A percentile compares a stretch with the other conserved stretches of the same genome.
Evolutionary conservation across 2,329 filamentous ascomycete species (phyloP).

Genomic region (Thielaviopsis populi): DNA sequence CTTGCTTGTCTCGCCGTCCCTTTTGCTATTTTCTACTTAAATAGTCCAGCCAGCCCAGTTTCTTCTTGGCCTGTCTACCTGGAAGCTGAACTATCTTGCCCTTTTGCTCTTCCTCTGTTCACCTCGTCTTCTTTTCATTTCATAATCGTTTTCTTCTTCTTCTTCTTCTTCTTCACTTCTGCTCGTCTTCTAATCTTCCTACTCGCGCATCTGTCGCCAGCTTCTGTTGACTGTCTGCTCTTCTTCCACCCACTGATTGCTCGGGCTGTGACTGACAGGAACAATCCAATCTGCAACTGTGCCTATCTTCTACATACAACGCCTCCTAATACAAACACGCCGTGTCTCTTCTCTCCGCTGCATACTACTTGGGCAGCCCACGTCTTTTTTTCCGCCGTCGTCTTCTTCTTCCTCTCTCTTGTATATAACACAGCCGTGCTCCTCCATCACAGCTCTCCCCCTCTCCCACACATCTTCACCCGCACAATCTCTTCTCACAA

Average conservation of each 20-base stretch:
- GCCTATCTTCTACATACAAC: slow-evolving; percentile 7
- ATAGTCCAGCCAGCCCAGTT: not conserved
- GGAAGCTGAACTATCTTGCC: slow-evolving; percentile 6
- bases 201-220: not conserved
- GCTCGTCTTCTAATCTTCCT: too few relatives aligned
- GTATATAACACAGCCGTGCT: not conserved
- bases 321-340: not conserved
- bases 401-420: not conserved
- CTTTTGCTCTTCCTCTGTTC: not conserved
- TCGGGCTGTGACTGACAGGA: not conserved
- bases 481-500: not conserved
- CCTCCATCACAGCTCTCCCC: not conserved
- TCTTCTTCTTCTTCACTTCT: slow-evolving; percentile 6
- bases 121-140: not conserved
- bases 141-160: not conserved
- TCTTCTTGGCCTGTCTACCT: not conserved
- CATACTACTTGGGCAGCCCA: not conserved
- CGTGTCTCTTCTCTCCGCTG: not conserved
- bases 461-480: not conserved
- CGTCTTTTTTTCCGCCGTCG: too few relatives aligned
- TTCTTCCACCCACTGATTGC: not conserved
- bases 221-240: not conserved
- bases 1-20: slow-evolving; percentile 2
- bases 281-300: slow-evolving; percentile 10
- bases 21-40: slow-evolving; percentile 2